phyloP scores from a whole-genome alignment of 108 stramenopile genomes.

The Nitzschia sp. region DNA sequence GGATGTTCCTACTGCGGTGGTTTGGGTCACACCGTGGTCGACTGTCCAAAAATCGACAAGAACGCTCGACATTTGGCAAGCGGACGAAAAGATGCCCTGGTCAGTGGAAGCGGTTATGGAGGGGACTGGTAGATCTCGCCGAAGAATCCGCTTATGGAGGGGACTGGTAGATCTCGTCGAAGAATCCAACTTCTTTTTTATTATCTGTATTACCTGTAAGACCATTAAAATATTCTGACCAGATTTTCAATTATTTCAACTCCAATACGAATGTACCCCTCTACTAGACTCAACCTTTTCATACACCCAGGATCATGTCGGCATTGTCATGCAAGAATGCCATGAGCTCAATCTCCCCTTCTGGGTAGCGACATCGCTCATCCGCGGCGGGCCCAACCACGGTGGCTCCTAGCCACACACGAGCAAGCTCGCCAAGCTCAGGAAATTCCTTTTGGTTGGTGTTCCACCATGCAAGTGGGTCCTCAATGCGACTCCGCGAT shows the following conservation, averaged over 20 bases:
- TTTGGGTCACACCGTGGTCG: slow-evolving; percentile 96
- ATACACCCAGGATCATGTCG: background rate
- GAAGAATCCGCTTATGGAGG: background rate
- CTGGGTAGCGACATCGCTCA: background rate
- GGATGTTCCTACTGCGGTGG: slow-evolving; percentile 99
- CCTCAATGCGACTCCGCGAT: slow-evolving; percentile 26
- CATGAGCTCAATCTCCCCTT: slow-evolving; percentile 12
- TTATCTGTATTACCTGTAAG: no score
- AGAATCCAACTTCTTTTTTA: no score
- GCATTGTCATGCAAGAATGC: slow-evolving; percentile 22
- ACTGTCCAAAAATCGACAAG: slow-evolving; percentile 99
- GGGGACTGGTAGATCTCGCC: slow-evolving; percentile 72
- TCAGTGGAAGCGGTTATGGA: slow-evolving; percentile 87
- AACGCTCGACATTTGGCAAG: slow-evolving; percentile 92
- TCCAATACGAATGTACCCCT: no score
- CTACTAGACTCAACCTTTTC: background rate
- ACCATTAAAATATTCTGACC: no score
- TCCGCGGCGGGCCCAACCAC: background rate
- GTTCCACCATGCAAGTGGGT: slow-evolving; percentile 41
- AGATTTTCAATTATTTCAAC: no score
- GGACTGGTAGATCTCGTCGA: no score
- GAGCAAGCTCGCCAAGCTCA: slow-evolving; percentile 20
- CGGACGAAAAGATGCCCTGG: slow-evolving; percentile 87
- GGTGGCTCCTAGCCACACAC: slow-evolving; percentile 22
- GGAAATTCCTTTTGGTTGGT: slow-evolving; percentile 23